A percentile compares a stretch with the other conserved stretches of the same genome.
Evolutionary conservation across 192 early-diverging fungal genomes (phyloP).

Genomic region (Backusella tarrabulga): DNA sequence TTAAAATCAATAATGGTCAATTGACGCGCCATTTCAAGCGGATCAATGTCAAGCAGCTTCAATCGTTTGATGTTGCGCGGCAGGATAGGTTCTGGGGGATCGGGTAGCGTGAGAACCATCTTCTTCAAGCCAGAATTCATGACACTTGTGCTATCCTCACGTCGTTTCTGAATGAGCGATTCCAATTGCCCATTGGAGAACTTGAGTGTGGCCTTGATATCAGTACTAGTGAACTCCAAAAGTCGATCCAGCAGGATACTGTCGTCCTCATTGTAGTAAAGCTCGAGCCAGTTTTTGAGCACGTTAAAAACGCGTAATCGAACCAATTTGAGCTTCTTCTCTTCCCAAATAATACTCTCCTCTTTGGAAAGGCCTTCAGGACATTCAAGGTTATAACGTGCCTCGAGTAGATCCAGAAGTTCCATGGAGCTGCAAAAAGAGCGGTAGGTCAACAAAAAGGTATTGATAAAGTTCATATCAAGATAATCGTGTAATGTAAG

Average conservation of each 20-base stretch:
- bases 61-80: constrained; percentile 73
- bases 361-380: constrained; percentile 60
- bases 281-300: constrained; percentile 93
- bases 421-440: constrained; percentile 81
- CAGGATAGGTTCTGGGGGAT: constrained; percentile 75
- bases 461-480: constrained; percentile 71
- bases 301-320: constrained; percentile 90
- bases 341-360: constrained; percentile 77
- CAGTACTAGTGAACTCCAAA: constrained; percentile 16
- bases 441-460: constrained; percentile 91
- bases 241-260: constrained; percentile 36
- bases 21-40: constrained; percentile 91
- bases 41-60: constrained; percentile 82
- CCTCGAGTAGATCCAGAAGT: constrained; percentile 72
- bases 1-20: constrained; percentile 86
- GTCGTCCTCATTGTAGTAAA: constrained; percentile 78
- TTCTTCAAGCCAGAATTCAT: constrained; percentile 51
- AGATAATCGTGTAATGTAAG: constrained; percentile 74
- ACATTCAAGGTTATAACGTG: constrained; percentile 72
- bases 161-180: constrained; percentile 25
- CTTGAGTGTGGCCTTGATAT: constrained; percentile 24
- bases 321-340: constrained; percentile 84
- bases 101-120: constrained; percentile 58
- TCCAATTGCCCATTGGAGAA: constrained; percentile 30
- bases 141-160: constrained; percentile 25